phyloP scores from a whole-genome alignment of 139 green algal species.

The Zygnema circumcarinatum region DNA sequence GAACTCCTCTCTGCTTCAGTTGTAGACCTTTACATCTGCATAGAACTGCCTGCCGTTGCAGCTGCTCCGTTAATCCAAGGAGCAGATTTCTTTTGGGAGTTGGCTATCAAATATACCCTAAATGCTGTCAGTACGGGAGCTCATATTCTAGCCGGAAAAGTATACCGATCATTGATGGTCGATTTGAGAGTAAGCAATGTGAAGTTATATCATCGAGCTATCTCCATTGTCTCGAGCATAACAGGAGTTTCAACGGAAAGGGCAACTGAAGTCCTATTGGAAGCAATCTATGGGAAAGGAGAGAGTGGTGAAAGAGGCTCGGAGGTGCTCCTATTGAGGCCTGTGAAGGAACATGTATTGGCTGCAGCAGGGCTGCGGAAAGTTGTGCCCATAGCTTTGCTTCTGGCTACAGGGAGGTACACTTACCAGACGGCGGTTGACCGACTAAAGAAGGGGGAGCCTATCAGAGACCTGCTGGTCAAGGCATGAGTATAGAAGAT shows the following conservation, averaged over 20 bases:
- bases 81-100: conserved; percentile 17
- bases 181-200: conserved; percentile 59
- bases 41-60: conserved; percentile 11
- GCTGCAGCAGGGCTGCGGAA: not conserved
- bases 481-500: too few species aligned
- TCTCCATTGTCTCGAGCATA: conserved; percentile 48
- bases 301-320: too few species aligned
- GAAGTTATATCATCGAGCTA: conserved; percentile 60
- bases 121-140: conserved; percentile 58
- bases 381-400: conserved; percentile 9
- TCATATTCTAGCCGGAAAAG: conserved; percentile 61
- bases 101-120: conserved; percentile 46
- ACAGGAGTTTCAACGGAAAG: not conserved
- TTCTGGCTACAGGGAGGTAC: not conserved
- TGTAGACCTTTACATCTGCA: not conserved
- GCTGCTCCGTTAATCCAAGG: conserved; percentile 36
- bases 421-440: not conserved
- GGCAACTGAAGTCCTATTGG: not conserved
- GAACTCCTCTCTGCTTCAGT: not conserved
- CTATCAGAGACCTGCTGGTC: too few species aligned
- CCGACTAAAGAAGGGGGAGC: not conserved
- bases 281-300: conserved; percentile 28
- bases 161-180: conserved; percentile 56
- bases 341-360: not conserved
- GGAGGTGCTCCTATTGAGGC: not conserved